Percentiles rank a stretch among this genome's conserved stretches.
Conservation (phyloP, 768 basidiomycete species). For the Glaciozyma martinii region DNA sequence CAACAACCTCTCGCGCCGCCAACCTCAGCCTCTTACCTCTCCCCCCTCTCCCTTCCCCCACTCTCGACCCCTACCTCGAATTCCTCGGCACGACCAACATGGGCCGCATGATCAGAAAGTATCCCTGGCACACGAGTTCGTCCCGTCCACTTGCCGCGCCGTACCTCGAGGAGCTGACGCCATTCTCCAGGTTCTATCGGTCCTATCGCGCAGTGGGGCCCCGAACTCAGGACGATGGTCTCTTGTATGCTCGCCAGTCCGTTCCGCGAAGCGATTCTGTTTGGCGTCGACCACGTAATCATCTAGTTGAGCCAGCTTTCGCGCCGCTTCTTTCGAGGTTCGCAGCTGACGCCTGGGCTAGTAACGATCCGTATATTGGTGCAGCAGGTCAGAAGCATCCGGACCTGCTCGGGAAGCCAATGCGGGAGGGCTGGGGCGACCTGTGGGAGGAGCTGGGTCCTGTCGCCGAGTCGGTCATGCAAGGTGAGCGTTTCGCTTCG, state of each 20-base stretch:
- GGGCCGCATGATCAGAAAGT: slow-evolving; percentile 7
- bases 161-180: background rate
- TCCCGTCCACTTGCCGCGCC: background rate
- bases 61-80: background rate
- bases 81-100: slow-evolving; percentile 16
- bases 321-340: background rate
- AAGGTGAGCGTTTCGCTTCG: background rate
- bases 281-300: slow-evolving; percentile 10
- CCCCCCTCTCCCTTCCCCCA: background rate
- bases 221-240: slow-evolving; percentile 18
- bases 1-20: background rate
- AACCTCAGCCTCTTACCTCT: background rate
- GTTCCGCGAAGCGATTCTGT: slow-evolving; percentile 19
- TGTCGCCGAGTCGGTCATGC: slow-evolving; percentile 6
- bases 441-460: slow-evolving; percentile 26
- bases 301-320: slow-evolving; percentile 11
- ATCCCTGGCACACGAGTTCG: slow-evolving; percentile 13
- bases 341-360: background rate
- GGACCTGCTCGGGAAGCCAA: slow-evolving; percentile 7
- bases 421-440: slow-evolving; percentile 20
- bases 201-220: slow-evolving; percentile 11
- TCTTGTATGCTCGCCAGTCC: slow-evolving; percentile 18
- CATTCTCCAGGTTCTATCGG: slow-evolving; percentile 10
- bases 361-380: slow-evolving; percentile 13
- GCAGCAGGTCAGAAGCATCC: slow-evolving; percentile 27